Conservation (phyloP, 257 asterid species). For the Prunella vulgaris region DNA sequence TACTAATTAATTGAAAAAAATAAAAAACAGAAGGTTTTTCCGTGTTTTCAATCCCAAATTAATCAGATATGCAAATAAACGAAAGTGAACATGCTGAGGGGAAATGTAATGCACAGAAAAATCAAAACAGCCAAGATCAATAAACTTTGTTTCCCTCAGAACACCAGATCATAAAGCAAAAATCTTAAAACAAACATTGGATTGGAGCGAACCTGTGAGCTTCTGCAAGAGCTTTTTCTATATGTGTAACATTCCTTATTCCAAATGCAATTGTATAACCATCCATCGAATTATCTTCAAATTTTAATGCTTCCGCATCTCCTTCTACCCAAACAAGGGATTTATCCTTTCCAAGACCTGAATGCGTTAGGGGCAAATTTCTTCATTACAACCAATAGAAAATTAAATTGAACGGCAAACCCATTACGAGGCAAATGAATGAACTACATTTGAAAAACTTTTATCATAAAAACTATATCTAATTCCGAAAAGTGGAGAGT, state of each 20-base stretch:
- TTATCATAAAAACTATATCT: neutral
- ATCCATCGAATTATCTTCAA: slow-evolving; percentile 79
- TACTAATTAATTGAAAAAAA: neutral
- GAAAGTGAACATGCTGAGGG: neutral
- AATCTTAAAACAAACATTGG: neutral
- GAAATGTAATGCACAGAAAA: neutral
- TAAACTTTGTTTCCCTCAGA: neutral
- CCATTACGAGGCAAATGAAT: neutral
- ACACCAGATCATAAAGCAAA: slow-evolving; percentile 2
- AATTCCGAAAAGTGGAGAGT: neutral
- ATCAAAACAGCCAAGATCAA: neutral
- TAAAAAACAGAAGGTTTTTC: neutral
- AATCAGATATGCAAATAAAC: neutral
- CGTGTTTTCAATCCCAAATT: neutral
- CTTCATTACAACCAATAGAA: neutral
- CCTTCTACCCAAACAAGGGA: slow-evolving; percentile 94
- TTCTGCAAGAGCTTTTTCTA: slow-evolving; percentile 85
- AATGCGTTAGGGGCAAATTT: neutral
- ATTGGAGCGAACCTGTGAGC: slow-evolving; percentile 62
- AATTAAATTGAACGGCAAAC: too few relatives aligned
- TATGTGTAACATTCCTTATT: slow-evolving; percentile 91
- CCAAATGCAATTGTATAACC: slow-evolving; percentile 98
- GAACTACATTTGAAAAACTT: neutral
- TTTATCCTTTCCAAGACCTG: slow-evolving; percentile 55
- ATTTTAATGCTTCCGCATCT: slow-evolving; percentile 85